phyloP scores from a whole-genome alignment of 2,329 filamentous ascomycete species.

The Erysiphe pisi region DNA sequence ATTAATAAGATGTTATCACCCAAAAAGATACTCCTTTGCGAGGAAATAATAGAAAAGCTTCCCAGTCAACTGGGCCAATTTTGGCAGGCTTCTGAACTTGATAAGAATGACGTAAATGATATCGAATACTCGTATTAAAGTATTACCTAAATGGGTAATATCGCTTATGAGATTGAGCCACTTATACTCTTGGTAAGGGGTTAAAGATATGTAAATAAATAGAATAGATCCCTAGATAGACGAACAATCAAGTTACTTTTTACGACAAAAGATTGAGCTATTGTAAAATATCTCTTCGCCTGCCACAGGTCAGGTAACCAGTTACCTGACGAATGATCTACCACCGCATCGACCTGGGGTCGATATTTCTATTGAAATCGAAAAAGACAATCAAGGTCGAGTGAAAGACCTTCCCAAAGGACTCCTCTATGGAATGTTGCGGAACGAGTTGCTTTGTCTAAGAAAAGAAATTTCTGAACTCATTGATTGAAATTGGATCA shows the following conservation, averaged over 20 bases:
- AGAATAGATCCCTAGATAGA: too few relatives aligned
- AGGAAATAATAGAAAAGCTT: neutral
- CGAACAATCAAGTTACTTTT: too few relatives aligned
- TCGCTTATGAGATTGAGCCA: too few relatives aligned
- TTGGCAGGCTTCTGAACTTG: neutral
- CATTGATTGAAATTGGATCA: neutral
- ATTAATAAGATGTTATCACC: slow-evolving; percentile 25
- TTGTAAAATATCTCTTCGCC: too few relatives aligned
- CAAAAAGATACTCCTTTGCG: neutral
- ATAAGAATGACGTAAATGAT: slow-evolving; percentile 18
- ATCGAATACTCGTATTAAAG: too few relatives aligned
- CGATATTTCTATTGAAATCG: slow-evolving; percentile 9
- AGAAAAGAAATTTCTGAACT: slow-evolving; percentile 9
- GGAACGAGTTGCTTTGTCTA: neutral
- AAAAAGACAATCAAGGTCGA: slow-evolving; percentile 6
- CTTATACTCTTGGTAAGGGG: too few relatives aligned
- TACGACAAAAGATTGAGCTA: too few relatives aligned
- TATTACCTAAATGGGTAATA: too few relatives aligned
- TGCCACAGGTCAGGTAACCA: too few relatives aligned
- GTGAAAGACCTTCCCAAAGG: neutral
- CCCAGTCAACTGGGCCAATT: neutral
- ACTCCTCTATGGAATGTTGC: neutral
- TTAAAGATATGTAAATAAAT: too few relatives aligned
- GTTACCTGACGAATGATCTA: too few relatives aligned
- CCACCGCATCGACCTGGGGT: neutral